Percentiles rank a stretch among this genome's conserved stretches.
Conservation (phyloP, 2,329 filamentous ascomycete genomes). For the Penicillium sp. region DNA sequence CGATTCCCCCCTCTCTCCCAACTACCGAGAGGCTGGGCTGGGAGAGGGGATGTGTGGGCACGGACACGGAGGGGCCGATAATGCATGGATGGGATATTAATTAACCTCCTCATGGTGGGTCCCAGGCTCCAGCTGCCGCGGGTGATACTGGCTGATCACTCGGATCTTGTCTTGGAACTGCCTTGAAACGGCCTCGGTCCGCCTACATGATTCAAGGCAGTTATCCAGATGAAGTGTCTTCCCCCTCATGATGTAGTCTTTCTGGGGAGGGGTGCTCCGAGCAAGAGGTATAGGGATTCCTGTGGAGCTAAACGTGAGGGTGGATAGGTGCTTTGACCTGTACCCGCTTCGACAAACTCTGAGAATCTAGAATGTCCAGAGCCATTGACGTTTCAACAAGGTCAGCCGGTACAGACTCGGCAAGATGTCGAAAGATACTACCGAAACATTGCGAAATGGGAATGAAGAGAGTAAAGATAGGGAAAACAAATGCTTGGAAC, state of each 20-base stretch:
- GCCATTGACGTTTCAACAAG: neutral
- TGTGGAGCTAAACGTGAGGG: neutral
- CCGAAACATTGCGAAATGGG: neutral
- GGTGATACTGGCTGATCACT: neutral
- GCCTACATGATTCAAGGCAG: neutral
- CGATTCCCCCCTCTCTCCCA: neutral
- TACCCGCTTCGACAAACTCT: conserved; percentile 17
- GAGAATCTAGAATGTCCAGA: neutral
- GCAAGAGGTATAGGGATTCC: neutral
- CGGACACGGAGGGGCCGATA: conserved; percentile 26
- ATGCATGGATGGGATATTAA: conserved; percentile 19
- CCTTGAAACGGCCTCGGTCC: neutral
- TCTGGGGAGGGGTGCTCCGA: neutral
- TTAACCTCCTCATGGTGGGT: conserved; percentile 1
- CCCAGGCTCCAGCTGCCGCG: neutral
- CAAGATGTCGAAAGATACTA: neutral
- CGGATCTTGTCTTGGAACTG: neutral
- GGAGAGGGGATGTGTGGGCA: conserved; percentile 6
- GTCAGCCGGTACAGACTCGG: neutral
- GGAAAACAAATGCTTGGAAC: too few relatives aligned
- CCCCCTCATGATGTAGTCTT: neutral
- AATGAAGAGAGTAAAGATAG: neutral
- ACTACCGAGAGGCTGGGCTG: conserved; percentile 8
- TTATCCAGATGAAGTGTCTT: neutral
- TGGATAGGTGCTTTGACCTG: conserved; percentile 4